Base-by-base conservation (phyloP, 1,284 basidiomycete species). In the Boletus mariae region DNA sequence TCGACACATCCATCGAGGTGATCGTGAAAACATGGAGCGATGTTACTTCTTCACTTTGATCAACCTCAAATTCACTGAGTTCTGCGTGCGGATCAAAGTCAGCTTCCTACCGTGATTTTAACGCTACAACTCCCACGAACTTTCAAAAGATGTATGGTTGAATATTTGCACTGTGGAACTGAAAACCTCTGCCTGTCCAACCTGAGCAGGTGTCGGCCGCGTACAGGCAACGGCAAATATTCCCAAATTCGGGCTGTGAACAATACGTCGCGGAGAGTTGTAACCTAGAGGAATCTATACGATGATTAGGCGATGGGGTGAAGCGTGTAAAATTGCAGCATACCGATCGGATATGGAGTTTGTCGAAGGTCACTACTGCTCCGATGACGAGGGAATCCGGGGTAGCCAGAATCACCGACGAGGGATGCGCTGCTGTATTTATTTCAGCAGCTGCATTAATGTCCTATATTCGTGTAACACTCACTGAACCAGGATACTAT, bases 341-440 rank as follows among this genome's bases (percentile, higher is more conserved):
- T 65, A 92, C 87, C 31, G 90, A 82, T 56, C 85, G 82, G 37
- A 94, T 85, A 59, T 94, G 89, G 66, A 93, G 78, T 71, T 90
- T 91, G 62, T 90, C 85, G 10, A 92, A 73, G 52, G 85, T 82
- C n/a, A 75, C 74, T 13, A 92, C 75, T 15, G 73, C 75, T 10
- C 87, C 87, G 42, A 94, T 80, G 45, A 80, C 69, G 9, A 94
- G 68, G 1, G 80, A 76, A 4, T 75, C 75, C 0, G 75, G 61
- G 2, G 81, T 79, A 2, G 83, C 82, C 17, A 92, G 66, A 11
- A 88, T 65, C 7, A 92, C 65, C 3, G 82, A 82, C 3, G 78
- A 74, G 9, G 72, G 71, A 64, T 83, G 82, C 4, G 63, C 59
- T 6, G 64, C 48, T 1, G 80, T 74, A 51, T 82, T 78, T 8